Evolutionary conservation across 257 asterid species (phyloP).

Genomic region (Ilex asprella): DNA sequence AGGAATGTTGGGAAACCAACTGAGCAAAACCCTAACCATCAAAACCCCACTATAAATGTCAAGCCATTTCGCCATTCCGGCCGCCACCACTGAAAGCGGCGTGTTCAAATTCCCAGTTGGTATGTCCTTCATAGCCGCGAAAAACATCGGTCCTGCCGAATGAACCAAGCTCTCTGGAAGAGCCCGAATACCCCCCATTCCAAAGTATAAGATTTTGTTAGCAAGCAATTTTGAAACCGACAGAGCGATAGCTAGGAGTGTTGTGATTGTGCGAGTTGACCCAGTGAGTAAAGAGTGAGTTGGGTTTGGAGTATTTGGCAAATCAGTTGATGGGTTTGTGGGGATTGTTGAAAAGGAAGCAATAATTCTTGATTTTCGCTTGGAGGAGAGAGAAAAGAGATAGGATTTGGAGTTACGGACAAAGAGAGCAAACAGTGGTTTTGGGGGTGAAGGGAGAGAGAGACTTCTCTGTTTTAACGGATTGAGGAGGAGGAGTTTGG

Average conservation of each 20-base stretch:
- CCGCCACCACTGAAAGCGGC: constrained; percentile 87
- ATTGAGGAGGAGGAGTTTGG: no score
- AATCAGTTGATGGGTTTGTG: constrained; percentile 5
- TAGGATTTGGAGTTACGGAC: no score
- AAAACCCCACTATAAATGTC: constrained; percentile 80
- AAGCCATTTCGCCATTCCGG: constrained; percentile 88
- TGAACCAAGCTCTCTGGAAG: constrained; percentile 8
- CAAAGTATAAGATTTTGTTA: constrained; percentile 11
- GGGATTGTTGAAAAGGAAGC: no score
- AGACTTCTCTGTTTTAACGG: no score
- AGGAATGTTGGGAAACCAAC: constrained; percentile 95
- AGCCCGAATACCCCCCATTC: constrained; percentile 11
- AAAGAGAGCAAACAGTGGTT: not conserved
- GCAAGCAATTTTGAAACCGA: constrained; percentile 44
- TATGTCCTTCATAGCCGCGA: constrained; percentile 54
- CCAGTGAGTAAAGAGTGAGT: constrained; percentile 41
- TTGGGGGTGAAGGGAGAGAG: not conserved
- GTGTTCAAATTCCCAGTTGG: constrained; percentile 52
- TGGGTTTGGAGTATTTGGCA: constrained; percentile 15
- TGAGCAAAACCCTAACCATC: constrained; percentile 81
- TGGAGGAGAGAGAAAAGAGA: not conserved
- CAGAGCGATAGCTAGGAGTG: constrained; percentile 42
- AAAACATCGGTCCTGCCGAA: constrained; percentile 62
- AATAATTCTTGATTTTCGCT: no score
- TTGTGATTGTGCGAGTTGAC: constrained; percentile 68